phyloP scores from a whole-genome alignment of 2,329 filamentous ascomycete species.

The Blastomyces gilchristii region DNA sequence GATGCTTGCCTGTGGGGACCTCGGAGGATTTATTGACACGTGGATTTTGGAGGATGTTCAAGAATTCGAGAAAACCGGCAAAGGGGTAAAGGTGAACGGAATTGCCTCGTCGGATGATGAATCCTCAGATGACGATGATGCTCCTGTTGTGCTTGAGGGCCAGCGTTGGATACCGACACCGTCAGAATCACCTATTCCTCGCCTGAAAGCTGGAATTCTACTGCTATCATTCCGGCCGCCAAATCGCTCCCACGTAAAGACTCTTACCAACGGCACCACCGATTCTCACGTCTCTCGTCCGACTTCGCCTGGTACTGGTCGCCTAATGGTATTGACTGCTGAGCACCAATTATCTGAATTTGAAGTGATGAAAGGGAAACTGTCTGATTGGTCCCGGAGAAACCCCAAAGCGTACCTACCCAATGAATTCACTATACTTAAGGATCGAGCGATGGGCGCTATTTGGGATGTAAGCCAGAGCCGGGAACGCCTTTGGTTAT shows the following conservation, averaged over 20 bases:
- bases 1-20: constrained; percentile 67
- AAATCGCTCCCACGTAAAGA: constrained; percentile 18
- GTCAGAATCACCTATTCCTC: constrained; percentile 57
- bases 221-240: constrained; percentile 56
- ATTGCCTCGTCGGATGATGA: constrained; percentile 38
- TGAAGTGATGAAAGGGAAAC: constrained; percentile 61
- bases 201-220: constrained; percentile 53
- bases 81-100: constrained; percentile 25
- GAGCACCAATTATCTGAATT: constrained; percentile 65
- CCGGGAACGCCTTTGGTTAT: constrained; percentile 69
- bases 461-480: constrained; percentile 61
- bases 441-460: constrained; percentile 71
- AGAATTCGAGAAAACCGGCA: constrained; percentile 33
- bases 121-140: constrained; percentile 33
- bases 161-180: constrained; percentile 70
- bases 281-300: constrained; percentile 17
- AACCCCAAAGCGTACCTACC: constrained; percentile 71
- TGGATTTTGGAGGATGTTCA: constrained; percentile 61
- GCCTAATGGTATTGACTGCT: constrained; percentile 52
- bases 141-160: constrained; percentile 42
- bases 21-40: constrained; percentile 77
- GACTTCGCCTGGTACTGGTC: constrained; percentile 37
- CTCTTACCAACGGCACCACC: constrained; percentile 36
- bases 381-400: constrained; percentile 76
- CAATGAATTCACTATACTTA: constrained; percentile 59